A percentile compares a stretch with the other conserved stretches of the same genome.
phyloP scores from a whole-genome alignment of 2,329 filamentous ascomycete genomes.

The Sporothrix luriei region DNA sequence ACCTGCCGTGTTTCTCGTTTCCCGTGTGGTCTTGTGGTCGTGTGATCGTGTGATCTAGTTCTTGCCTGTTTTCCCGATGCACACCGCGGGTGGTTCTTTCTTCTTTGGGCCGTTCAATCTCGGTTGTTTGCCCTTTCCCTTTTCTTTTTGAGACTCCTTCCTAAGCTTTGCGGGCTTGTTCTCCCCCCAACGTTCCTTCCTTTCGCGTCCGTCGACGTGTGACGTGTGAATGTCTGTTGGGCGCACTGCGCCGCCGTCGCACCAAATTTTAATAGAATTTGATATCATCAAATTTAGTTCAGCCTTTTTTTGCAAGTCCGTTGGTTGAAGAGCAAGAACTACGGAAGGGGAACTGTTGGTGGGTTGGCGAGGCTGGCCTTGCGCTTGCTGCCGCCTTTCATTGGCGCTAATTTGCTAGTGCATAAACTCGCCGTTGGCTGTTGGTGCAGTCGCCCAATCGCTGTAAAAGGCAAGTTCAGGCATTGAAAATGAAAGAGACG shows the following conservation, averaged over 20 bases:
- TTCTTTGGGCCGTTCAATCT: neutral
- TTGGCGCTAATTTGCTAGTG: constrained; percentile 12
- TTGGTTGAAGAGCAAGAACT: neutral
- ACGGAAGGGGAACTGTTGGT: neutral
- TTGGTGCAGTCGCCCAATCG: neutral
- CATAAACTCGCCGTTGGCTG: neutral
- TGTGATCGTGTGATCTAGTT: neutral
- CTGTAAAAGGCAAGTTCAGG: constrained; percentile 31
- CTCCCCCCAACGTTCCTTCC: neutral
- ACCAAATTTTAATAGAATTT: neutral
- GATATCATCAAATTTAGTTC: neutral
- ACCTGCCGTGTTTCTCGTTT: neutral
- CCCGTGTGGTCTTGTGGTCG: too few relatives aligned
- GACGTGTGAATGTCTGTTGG: neutral
- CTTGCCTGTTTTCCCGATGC: neutral
- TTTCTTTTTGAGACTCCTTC: neutral
- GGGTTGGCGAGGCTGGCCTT: constrained; percentile 20
- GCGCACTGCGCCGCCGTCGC: neutral
- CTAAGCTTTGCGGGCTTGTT: neutral
- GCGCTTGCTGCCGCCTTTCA: neutral
- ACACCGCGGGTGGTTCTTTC: constrained; percentile 1
- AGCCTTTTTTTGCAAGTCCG: neutral
- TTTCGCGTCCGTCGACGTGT: neutral
- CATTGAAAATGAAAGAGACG: constrained; percentile 41
- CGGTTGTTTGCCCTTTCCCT: neutral